Base-by-base conservation (phyloP, 129 eudicot species). In the Escallonia rubra region DNA sequence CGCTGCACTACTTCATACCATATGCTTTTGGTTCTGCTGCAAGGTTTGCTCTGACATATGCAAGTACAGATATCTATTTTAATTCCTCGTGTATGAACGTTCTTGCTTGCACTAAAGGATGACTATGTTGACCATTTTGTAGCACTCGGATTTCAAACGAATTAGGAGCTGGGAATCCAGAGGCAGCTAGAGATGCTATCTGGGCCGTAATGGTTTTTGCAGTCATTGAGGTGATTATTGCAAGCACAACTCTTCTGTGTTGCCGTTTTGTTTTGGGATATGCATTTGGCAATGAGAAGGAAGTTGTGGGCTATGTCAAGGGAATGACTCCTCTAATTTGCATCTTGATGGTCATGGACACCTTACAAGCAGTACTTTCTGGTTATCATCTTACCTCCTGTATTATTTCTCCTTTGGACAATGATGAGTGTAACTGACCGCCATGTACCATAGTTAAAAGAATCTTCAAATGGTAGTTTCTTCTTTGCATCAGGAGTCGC, bases 11-110 rank as follows among this genome's bases (percentile, higher is more conserved):
- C 42, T 68, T 53, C 70, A 57, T 79, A 49, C 79, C 79, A 8
- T 73, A 68, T 69, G 63, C 83, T 49, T 68, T 73, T 38, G 79
- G 83, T 41, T 72, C 75, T 63, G 83, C 83, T 49, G 83, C 79
- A 65, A 79, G 83, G 83, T 74, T 64, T 8, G 55, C 7, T 54
- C 57, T 46, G 6, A 41, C 52, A 8, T 41, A 55, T 43, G 45
- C 15, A 4, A 4, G 43, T 13, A 13, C 8, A 40, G 8, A 51
- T 14, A 6, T 56, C 13, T 12, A 52, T 67, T 9, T 12, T 47
- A 14, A 38, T 1, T 54, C 13, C 11, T 4, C 13, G 6, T 10
- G 42, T 57, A 15, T 10, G 1, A 10, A 56, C 45, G 6, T 40
- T 47, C 6, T 42, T 44, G 40, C 61, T 66, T 14, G 38, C 8